phyloP scores from a whole-genome alignment of 345 rosid genomes.

The Euphorbia peplus region DNA sequence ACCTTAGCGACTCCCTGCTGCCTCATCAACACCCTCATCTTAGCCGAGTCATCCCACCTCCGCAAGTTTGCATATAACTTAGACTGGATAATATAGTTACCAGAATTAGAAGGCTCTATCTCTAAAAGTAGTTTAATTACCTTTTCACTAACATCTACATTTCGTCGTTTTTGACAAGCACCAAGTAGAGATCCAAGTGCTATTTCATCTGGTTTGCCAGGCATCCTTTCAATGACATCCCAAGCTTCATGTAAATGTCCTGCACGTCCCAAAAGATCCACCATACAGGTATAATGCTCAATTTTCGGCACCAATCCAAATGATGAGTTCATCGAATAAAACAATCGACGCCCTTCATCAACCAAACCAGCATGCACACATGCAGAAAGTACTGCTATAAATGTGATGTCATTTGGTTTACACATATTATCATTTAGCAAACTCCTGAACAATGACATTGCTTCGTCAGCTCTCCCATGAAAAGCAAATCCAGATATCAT shows the following conservation, averaged over 20 bases:
- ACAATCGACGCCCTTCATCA: constrained; percentile 53
- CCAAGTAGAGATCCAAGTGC: constrained; percentile 72
- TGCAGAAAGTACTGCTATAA: constrained; percentile 75
- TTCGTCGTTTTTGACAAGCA: constrained; percentile 67
- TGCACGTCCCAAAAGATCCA: constrained; percentile 79
- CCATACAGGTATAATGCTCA: constrained; percentile 87
- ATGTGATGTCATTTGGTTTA: constrained; percentile 67
- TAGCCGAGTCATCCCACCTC: constrained; percentile 74
- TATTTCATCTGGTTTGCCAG: constrained; percentile 77
- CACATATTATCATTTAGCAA: constrained; percentile 44
- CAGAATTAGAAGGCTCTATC: constrained; percentile 67
- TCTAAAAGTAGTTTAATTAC: constrained; percentile 56
- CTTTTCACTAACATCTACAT: constrained; percentile 44
- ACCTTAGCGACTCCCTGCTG: constrained; percentile 60
- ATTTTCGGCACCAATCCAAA: constrained; percentile 77
- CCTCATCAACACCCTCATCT: constrained; percentile 73
- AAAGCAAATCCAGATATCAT: constrained; percentile 82
- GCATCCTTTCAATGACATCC: constrained; percentile 68
- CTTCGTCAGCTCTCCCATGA: constrained; percentile 66
- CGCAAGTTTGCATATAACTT: constrained; percentile 62
- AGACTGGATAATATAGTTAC: constrained; percentile 75
- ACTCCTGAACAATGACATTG: constrained; percentile 52
- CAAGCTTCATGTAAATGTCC: constrained; percentile 76
- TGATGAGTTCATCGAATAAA: constrained; percentile 51
- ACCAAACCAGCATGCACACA: constrained; percentile 93